Evolutionary conservation across 768 basidiomycete species (phyloP).

Genomic region (Hysterangium stoloniferum): DNA sequence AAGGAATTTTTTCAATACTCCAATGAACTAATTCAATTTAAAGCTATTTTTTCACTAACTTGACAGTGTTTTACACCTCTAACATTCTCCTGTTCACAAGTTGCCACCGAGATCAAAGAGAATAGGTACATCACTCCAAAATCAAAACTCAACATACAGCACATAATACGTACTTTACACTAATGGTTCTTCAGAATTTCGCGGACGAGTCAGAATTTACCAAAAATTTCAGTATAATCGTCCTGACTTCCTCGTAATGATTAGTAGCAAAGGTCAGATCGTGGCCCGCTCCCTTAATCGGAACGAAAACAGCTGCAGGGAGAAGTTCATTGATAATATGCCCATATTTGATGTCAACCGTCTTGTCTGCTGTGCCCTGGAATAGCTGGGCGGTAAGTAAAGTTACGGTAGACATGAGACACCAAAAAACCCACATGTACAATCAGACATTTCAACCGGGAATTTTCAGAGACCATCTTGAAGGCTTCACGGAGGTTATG

Average conservation of each 20-base stretch:
- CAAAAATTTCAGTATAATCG: conserved; percentile 7
- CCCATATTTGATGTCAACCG: conserved; percentile 10
- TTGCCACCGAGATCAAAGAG: too few species aligned
- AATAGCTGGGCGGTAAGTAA: neutral
- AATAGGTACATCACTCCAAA: too few species aligned
- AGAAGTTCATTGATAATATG: conserved; percentile 13
- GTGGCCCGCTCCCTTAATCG: conserved; percentile 17
- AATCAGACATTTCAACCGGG: conserved; percentile 12
- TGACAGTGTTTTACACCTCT: too few species aligned
- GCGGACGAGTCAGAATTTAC: too few species aligned
- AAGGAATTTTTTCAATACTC: too few species aligned
- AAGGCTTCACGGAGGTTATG: conserved; percentile 19
- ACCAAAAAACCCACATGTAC: conserved; percentile 13
- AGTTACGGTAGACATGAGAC: neutral
- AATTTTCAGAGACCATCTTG: conserved; percentile 14
- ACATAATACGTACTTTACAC: too few species aligned
- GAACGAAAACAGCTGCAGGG: conserved; percentile 15
- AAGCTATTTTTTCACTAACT: too few species aligned
- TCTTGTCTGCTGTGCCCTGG: conserved; percentile 18
- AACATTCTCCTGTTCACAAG: too few species aligned
- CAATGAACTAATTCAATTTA: too few species aligned
- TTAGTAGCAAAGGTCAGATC: conserved; percentile 14
- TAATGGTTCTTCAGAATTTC: too few species aligned
- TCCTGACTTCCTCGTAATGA: conserved; percentile 1
- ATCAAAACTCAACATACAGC: too few species aligned